Conservation (phyloP, 179 eudicot species). For the Silene noctiflora region DNA sequence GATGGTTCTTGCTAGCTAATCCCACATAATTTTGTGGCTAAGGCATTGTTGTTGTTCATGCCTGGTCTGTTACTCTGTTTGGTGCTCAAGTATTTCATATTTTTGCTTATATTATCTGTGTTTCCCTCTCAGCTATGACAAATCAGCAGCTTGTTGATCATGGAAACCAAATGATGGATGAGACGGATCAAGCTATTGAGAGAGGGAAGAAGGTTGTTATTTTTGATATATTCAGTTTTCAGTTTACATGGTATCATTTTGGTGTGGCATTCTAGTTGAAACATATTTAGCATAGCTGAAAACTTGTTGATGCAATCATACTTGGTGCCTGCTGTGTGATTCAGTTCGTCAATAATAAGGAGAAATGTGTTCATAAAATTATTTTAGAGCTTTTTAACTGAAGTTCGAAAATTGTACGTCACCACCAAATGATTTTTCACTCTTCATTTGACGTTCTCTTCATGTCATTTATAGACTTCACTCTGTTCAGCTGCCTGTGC, state of each 20-base stretch:
- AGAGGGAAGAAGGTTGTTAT: conserved; percentile 76
- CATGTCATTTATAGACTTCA: not conserved
- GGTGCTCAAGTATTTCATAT: not conserved
- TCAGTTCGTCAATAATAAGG: not conserved
- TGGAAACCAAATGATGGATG: conserved; percentile 79
- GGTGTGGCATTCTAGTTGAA: not conserved
- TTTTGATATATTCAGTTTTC: not conserved
- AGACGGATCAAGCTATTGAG: conserved; percentile 91
- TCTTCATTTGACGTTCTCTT: not conserved
- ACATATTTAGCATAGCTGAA: not conserved
- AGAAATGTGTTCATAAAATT: not conserved
- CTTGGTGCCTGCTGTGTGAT: not conserved
- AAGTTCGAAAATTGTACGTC: not conserved
- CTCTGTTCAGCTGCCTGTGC: not conserved
- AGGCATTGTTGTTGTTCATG: not conserved
- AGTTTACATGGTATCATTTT: not conserved
- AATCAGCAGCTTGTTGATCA: conserved; percentile 81
- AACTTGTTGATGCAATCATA: not conserved
- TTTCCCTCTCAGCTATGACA: conserved; percentile 60
- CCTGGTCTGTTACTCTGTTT: not conserved
- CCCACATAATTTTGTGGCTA: not conserved
- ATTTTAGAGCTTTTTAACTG: not conserved
- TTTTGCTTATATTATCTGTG: conserved; percentile 5
- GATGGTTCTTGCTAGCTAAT: not conserved
- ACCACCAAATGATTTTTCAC: not conserved